Base-by-base conservation (phyloP, 768 basidiomycete genomes). In the Leucogyrophana mollusca region DNA sequence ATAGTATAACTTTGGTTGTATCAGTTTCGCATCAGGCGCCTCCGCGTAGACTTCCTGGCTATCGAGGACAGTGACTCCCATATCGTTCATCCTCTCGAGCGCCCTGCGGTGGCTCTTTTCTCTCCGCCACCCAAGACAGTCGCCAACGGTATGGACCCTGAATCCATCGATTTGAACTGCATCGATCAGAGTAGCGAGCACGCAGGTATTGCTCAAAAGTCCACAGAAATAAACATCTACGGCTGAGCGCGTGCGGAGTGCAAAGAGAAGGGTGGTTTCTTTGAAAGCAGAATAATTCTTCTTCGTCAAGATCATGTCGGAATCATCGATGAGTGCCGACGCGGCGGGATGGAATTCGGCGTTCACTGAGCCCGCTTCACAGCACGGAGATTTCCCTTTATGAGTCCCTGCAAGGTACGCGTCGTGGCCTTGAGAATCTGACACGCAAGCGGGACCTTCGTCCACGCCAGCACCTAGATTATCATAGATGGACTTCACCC, bases 251-350 rank as follows among this genome's bases (percentile, higher is more conserved):
- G 43, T 38, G 32, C 43, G 34, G 17, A 65, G 47, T 25, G 56
- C 50, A 17, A 35, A 38, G 17, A 46, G 45, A 22, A 62, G 50
- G 10, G 46, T 33, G 10, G 55, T 61, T 10, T 58, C 60, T 40
- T 64, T 62, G 47, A 60, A 65, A 10, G 56, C 56, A 6, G 63
- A 59, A 39, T 58, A 61, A 54, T 54, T 57, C 11, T 49, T 53
- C 30, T 65, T 65, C 6, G 53, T 59, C 20, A 64, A 18, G 41
- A 59, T 44, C 9, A 46, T 23, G 16, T 49, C 51, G 14, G 35
- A 42, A 3, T 50, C 14, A 20, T 50, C 35, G 30, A 53, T 54
- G 37, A 62, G 27, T 14, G 44, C 40, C 34, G 35, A 39, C 17
- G 60, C 38, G 14, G 51, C 38, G 20, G 50, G 49, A 13, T 49